A percentile compares a stretch with the other conserved stretches of the same genome.
phyloP scores from a whole-genome alignment of 78 protist genomes.

The Dictyostelium intermedium region DNA sequence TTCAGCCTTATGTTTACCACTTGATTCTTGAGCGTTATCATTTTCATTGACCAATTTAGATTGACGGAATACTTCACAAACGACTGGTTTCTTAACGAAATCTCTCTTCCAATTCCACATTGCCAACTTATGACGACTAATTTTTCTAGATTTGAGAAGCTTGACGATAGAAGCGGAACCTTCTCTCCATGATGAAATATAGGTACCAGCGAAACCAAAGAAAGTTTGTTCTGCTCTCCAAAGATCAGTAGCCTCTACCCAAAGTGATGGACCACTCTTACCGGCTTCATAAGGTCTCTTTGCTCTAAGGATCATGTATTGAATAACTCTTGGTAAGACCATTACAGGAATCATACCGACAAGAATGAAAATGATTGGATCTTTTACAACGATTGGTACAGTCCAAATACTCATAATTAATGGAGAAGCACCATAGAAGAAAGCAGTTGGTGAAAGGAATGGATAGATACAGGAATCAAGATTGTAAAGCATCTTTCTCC shows the following conservation, averaged over 20 bases:
- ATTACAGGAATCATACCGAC: constrained; percentile 80
- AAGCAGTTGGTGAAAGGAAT: constrained; percentile 76
- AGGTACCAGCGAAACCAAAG: constrained; percentile 81
- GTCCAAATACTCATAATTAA: constrained; percentile 72
- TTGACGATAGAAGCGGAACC: constrained; percentile 69
- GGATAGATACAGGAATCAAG: constrained; percentile 76
- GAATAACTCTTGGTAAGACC: constrained; percentile 69
- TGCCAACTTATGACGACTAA: constrained; percentile 57
- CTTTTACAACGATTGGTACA: constrained; percentile 78
- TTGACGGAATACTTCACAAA: constrained; percentile 46
- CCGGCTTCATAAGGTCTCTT: constrained; percentile 78
- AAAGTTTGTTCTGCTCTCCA: constrained; percentile 82
- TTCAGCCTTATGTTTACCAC: constrained; percentile 60
- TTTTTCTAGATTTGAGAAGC: constrained; percentile 17
- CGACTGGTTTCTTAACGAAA: constrained; percentile 62
- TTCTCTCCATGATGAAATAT: constrained; percentile 65
- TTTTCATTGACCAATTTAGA: neutral
- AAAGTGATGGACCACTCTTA: constrained; percentile 71
- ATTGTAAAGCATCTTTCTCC: constrained; percentile 79
- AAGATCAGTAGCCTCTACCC: constrained; percentile 79
- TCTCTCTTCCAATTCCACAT: constrained; percentile 80
- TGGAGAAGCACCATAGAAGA: constrained; percentile 76
- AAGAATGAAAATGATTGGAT: constrained; percentile 74
- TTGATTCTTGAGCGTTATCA: neutral
- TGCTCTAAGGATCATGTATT: constrained; percentile 67